These are phyloP conservation scores for Rhododendron vialii DNA, from an alignment of 148 eudicot genomes.

Conservation along the genomic window DNA sequence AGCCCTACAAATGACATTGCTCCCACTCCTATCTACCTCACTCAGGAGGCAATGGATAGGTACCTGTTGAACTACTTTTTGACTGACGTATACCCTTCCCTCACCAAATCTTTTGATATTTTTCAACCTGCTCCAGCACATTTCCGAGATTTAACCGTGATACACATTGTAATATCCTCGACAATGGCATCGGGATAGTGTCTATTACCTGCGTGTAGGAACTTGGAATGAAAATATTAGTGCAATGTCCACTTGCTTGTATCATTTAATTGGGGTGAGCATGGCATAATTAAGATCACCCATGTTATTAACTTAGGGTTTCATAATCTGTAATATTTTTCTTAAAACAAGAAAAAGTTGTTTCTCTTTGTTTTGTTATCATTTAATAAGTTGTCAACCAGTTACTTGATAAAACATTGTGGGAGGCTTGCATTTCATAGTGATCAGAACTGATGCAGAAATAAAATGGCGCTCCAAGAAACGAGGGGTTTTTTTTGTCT, in stretches of 20 bases:
- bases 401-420: neutral
- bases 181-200: neutral
- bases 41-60: conserved; percentile 76
- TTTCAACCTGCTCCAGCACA: neutral
- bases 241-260: neutral
- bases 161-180: neutral
- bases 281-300: neutral
- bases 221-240: neutral
- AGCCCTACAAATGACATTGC: conserved; percentile 79
- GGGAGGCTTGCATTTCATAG: neutral
- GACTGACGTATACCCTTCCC: neutral
- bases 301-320: neutral
- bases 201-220: neutral
- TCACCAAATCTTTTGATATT: neutral
- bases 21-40: conserved; percentile 84
- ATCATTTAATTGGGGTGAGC: neutral
- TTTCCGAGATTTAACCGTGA: neutral
- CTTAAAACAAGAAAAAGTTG: neutral
- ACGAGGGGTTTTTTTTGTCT: too few species aligned
- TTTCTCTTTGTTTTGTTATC: neutral
- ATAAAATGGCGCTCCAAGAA: too few species aligned
- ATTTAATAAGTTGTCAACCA: neutral
- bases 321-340: neutral
- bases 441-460: neutral
- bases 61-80: conserved; percentile 17